These are phyloP conservation scores for Heliamphora exappendiculata DNA, from an alignment of 148 eudicot species.

Conservation along the genomic window DNA sequence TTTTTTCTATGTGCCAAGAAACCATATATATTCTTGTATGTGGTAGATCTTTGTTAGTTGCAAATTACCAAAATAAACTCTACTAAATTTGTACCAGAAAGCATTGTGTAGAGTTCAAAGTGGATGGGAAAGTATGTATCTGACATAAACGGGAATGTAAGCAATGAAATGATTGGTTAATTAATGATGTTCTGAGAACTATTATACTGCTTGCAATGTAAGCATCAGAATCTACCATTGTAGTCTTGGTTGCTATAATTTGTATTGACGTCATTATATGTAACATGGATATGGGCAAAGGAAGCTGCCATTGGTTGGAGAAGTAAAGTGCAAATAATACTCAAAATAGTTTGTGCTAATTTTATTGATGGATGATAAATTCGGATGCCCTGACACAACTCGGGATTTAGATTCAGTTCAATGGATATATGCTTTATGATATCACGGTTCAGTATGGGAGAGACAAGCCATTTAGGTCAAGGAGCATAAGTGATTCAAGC, in stretches of 20 bases:
- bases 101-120: neutral
- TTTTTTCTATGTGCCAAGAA: neutral
- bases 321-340: neutral
- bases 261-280: neutral
- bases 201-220: too few relatives aligned
- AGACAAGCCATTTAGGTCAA: neutral
- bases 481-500: too few relatives aligned
- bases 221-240: too few relatives aligned
- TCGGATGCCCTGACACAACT: neutral
- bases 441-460: neutral
- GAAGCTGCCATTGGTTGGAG: conserved; percentile 1
- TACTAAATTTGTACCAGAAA: neutral
- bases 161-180: neutral
- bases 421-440: too few relatives aligned
- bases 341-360: neutral
- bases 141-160: neutral
- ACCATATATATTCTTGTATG: neutral
- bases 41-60: neutral
- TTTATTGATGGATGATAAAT: neutral
- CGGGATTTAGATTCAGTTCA: neutral
- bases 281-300: neutral
- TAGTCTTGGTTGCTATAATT: too few relatives aligned
- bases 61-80: neutral
- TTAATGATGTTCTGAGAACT: neutral
- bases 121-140: too few relatives aligned